phyloP scores from a whole-genome alignment of 2,329 filamentous ascomycete genomes.

The Verticillium albo-atrum region DNA sequence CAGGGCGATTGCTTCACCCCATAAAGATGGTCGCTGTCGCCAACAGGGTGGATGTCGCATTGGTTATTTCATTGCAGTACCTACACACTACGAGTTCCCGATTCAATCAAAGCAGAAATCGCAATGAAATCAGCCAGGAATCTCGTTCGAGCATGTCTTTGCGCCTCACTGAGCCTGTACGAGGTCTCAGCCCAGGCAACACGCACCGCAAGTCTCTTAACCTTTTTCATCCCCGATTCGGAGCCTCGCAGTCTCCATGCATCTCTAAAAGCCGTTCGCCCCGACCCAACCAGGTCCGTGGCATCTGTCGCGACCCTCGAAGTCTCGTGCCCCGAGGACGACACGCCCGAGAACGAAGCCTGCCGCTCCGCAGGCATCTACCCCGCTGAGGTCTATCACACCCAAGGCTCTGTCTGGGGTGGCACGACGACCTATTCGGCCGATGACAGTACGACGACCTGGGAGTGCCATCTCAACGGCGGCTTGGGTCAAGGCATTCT shows the following conservation, averaged over 20 bases:
- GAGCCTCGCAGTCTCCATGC: slow-evolving; percentile 10
- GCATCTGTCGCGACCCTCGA: slow-evolving; percentile 1
- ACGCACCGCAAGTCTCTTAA: background rate
- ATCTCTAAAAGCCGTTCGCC: slow-evolving; percentile 2
- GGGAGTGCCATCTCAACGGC: slow-evolving; percentile 7
- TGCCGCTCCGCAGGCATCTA: slow-evolving; percentile 13
- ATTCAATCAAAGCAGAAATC: no score
- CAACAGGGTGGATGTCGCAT: no score
- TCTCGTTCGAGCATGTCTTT: no score
- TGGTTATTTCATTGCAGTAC: no score
- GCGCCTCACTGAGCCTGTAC: background rate
- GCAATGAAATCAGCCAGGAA: no score
- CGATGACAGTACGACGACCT: slow-evolving; percentile 13
- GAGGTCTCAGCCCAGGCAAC: background rate
- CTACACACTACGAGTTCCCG: no score
- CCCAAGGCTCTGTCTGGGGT: slow-evolving; percentile 10
- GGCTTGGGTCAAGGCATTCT: background rate
- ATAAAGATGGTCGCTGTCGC: no score
- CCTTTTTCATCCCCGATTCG: slow-evolving; percentile 2
- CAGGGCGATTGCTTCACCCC: no score
- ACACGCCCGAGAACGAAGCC: slow-evolving; percentile 11
- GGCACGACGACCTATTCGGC: slow-evolving; percentile 10
- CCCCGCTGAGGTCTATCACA: slow-evolving; percentile 12
- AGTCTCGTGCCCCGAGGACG: slow-evolving; percentile 9
- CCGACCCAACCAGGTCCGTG: background rate